Base-by-base conservation (phyloP, 2,329 filamentous ascomycete genomes). In the Clarireedia homoeocarpa region DNA sequence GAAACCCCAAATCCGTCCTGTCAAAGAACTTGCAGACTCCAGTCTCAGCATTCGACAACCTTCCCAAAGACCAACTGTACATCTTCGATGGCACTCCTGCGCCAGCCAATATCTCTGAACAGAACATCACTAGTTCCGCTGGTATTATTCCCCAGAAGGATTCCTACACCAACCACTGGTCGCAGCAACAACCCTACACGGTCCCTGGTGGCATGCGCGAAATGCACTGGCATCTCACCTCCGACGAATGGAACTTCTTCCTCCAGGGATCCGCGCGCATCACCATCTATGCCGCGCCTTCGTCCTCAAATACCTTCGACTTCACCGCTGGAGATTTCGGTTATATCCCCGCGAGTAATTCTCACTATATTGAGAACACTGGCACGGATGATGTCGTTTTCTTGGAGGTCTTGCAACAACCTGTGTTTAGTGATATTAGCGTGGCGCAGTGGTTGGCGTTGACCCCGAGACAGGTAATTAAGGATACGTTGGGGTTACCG, bases 341-440 rank as follows among this genome's bases (percentile, higher is more conserved):
- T 0, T 83, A 83, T 58, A 77, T 84, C 10, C 79, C 80, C 1
- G 73, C 75, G 9, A 72, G 75, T 0, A 73, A 75, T 40, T 75
- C 77, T 0, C 82, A 85, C 65, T 85, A 83, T 60, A 71, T 85
- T 17, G 80, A 85, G 69, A 85, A 84, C 63, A 82, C 76, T 0
- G 81, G 80, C 17, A 75, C 72, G 9, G 77, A 79, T 57, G 77
- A 82, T 57, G 68, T 84, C 7, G 70, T 83, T 5, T 82, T 82
- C 64, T 70, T 84, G n/a, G 81, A 84, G 63, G 77, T 84, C 2
- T 68, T 84, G 51, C 77, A 80, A 67, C 76, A 79, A 3, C 36
- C 51, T 0, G 57, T 59, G 6, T 64, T 65, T 39, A 62, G 58
- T 14, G 80, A 83, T 59, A 75, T 83, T 56, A 77, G 74, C 54